Evolutionary conservation across 768 basidiomycete genomes (phyloP).

Genomic region (Russula abietina): DNA sequence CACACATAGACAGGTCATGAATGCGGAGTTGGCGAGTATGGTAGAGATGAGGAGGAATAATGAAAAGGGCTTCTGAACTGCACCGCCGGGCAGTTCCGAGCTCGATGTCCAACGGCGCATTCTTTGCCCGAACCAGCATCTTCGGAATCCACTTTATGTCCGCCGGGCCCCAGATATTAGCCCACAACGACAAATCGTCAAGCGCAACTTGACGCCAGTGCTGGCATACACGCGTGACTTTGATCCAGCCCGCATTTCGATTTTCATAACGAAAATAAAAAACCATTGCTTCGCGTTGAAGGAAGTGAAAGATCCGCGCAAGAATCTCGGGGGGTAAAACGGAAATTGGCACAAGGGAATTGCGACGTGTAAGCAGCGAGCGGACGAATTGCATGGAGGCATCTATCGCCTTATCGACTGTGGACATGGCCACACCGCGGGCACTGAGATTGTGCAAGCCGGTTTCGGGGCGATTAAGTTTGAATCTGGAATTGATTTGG

Average conservation of each 20-base stretch:
- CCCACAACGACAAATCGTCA: constrained; percentile 10
- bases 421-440: neutral
- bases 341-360: constrained; percentile 7
- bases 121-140: neutral
- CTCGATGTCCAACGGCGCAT: constrained; percentile 1
- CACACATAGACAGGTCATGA: neutral
- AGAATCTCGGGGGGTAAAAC: constrained; percentile 19
- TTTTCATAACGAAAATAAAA: too few species aligned
- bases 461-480: neutral
- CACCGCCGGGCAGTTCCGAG: too few species aligned
- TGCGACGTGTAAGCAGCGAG: constrained; percentile 7
- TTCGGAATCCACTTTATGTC: neutral
- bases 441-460: neutral
- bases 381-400: neutral
- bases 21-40: constrained; percentile 12
- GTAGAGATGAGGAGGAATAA: neutral
- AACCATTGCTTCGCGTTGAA: neutral
- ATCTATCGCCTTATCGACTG: neutral
- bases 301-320: constrained; percentile 8
- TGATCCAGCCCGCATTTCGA: too few species aligned
- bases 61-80: neutral
- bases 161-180: neutral
- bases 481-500: neutral
- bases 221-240: constrained; percentile 16
- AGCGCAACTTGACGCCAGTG: constrained; percentile 19